Evolutionary conservation across 192 early-diverging fungal genomes (phyloP).

Genomic region (Coemansia sp.): DNA sequence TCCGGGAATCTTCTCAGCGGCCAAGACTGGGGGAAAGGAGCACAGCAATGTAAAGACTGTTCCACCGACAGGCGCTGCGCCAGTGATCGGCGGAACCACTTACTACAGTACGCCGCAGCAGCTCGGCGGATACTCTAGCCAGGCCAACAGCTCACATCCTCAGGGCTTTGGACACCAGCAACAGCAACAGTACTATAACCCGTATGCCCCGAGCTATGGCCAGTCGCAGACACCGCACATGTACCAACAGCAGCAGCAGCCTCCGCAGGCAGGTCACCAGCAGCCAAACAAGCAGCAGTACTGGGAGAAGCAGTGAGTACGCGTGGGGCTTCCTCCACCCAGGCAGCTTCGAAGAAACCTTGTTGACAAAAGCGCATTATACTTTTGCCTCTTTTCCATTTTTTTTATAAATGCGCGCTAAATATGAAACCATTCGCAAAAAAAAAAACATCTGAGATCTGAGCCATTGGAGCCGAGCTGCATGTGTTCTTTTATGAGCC

Average conservation of each 20-base stretch:
- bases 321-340: too few species aligned
- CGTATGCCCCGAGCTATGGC: constrained; percentile 43
- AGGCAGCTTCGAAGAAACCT: too few species aligned
- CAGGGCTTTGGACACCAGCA: constrained; percentile 45
- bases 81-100: constrained; percentile 53
- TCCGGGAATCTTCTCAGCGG: constrained; percentile 44
- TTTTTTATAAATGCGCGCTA: not conserved
- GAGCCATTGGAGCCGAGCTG: not conserved
- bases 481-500: not conserved
- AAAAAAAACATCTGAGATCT: not conserved
- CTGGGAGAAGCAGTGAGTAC: constrained; percentile 47
- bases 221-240: constrained; percentile 52
- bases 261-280: constrained; percentile 30
- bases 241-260: constrained; percentile 50
- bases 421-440: not conserved
- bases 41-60: constrained; percentile 24
- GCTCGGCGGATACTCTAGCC: constrained; percentile 48
- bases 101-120: constrained; percentile 58
- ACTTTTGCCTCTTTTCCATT: not conserved
- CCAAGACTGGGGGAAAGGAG: constrained; percentile 48
- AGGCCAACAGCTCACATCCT: constrained; percentile 40
- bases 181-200: constrained; percentile 52
- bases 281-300: constrained; percentile 39
- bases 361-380: not conserved
- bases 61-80: constrained; percentile 40